Conservation (phyloP, 2,329 filamentous ascomycete genomes). For the Zymoseptoria brevis region DNA sequence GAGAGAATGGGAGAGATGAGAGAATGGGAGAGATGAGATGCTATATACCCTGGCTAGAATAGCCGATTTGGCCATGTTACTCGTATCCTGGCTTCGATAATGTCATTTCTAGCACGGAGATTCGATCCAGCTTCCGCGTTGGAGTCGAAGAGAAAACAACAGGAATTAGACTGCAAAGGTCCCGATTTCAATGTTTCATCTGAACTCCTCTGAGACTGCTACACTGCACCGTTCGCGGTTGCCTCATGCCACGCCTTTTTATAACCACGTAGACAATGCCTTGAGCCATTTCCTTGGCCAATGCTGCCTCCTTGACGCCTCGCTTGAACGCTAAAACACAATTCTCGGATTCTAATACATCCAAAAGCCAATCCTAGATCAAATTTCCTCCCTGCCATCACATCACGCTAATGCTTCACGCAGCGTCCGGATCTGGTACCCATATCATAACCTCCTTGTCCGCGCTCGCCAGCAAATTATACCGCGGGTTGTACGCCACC, state of each 20-base stretch:
- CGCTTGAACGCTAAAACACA: conserved; percentile 3
- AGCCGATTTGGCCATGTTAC: background rate
- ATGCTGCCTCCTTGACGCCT: background rate
- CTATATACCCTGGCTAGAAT: background rate
- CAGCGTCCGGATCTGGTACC: conserved; percentile 38
- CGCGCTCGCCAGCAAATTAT: conserved; percentile 84
- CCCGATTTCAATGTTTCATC: background rate
- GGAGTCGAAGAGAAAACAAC: too few species aligned
- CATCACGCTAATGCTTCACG: too few species aligned
- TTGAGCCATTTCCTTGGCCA: background rate
- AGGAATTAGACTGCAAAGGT: background rate
- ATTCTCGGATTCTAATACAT: background rate
- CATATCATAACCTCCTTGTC: conserved; percentile 62
- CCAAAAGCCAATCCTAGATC: too few species aligned
- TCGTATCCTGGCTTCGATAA: background rate
- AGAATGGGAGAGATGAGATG: background rate
- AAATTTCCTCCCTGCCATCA: too few species aligned
- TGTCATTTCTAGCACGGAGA: background rate
- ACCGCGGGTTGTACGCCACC: conserved; percentile 81
- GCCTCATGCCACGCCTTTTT: background rate
- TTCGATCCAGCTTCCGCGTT: too few species aligned
- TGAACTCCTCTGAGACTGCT: background rate
- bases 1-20: background rate
- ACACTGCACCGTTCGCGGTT: background rate
- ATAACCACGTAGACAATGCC: background rate